Evolutionary conservation across 1,284 basidiomycete genomes (phyloP), one percentile per base, ranked within the genome.

Genomic region (Pseudozyma tsukubaensis): DNA sequence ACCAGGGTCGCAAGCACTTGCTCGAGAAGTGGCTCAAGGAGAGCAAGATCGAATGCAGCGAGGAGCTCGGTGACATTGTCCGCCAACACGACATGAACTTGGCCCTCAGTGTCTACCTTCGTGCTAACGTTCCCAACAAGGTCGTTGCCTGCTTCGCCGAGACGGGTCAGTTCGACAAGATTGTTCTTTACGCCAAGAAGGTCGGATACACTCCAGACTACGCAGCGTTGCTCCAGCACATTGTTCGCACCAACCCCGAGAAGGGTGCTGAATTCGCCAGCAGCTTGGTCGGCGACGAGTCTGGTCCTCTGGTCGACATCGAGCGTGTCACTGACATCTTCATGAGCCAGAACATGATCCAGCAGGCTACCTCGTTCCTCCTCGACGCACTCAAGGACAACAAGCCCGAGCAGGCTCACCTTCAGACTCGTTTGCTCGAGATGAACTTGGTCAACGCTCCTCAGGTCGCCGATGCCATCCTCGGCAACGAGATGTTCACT

Each of bases 11-110:
- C 83, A 99, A 99, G 87, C 94, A 98, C 83, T 88, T 99, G 48
- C 88, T 99, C 29, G 97, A 99, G 87, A 99, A 99, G 85, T 99
- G 97, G 97, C 87, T 99, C 76, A 99, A 99, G 87, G 97, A 99
- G 88, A 97, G 97, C 88, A 99, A 99, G 90, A 91, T 99, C 73
- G 96, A 97, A 70, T 99, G 97, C 88, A 94, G 92, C 82, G 97
- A 99, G 86, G 96, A 99, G 86, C 91, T 99, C 18, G 97, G 97
- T 66, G 97, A 99, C 85, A 93, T 99, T 73, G 97, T 98, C 59
- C 92, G 97, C 54, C 86, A 92, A 50, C 91, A 94, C 85, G 97
- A 99, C 86, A 94, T 99, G 92, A 98, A 94, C 7, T 89, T 99
- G 62, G 97, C 97, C n/a, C 89, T 99, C 55, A 97, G 94, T 75